Base-by-base conservation (phyloP, 352 stramenopile genomes). In the Pythium monospermum region DNA sequence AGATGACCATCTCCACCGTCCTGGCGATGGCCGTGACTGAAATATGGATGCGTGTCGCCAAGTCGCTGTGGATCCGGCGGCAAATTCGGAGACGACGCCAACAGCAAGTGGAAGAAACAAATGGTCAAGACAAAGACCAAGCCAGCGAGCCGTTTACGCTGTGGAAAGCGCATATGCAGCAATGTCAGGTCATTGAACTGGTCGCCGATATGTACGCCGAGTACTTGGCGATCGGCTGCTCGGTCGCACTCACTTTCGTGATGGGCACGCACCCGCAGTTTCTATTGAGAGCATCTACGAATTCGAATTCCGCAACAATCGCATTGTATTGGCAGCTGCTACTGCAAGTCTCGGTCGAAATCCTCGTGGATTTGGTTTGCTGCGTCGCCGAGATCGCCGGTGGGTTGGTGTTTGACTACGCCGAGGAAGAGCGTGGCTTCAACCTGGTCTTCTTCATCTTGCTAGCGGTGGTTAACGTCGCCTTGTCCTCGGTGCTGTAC, bases 401-500 rank as follows among this genome's bases (percentile, higher is more conserved):
- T 16, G 63, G 63, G 5, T 53, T 68, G 12, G n/a, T 15, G 7
- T 42, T 46, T 21, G 27, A 6, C 4, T 11, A 4, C 6, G 6
- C 45, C 6, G 16, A 49, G 0, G 57, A 53, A 19, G 43, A 57
- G 1, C 55, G 64, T 15, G 37, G 65, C 13, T 57, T 57, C 6
- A 70, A 66, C 46, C 49, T 77, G 18, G 59, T 49, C 7, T 53
- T 66, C 12, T 76, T 69, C 23, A 52, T 69, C n/a, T 54, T 49
- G 6, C 59, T 60, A 22, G 60, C 57, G 3, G 46, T 75, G 18
- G 46, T 71, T 18, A 73, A 73, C 48, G 66, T 73, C 42, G 51
- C 49, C 18, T 68, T 68, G 7, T 68, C 65, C 6, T 49, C 65
- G 0, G 58, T 69, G 21, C 47, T 74, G 23, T 77, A 71, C 45